Evolutionary conservation across 2,329 filamentous ascomycete species (phyloP), one percentile per base, ranked within the genome.

Genomic region (Celoporthe dispersa): DNA sequence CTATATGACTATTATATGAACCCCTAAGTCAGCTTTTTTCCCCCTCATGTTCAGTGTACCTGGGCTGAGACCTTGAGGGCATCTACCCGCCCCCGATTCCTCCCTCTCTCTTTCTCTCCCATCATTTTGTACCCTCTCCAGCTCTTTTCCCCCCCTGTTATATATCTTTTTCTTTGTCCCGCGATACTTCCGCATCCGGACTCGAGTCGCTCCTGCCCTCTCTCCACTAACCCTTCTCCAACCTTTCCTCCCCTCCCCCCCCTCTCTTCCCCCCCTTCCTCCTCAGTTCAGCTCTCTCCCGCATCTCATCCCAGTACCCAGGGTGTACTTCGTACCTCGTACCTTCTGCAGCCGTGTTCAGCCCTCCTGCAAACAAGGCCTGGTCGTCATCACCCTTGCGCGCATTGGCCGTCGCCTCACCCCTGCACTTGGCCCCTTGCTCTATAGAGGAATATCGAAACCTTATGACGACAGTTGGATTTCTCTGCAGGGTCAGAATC

Each of bases 401-500:
- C 28, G 53, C 53, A 57, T 31, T 57, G 53, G 53, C 25, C 51
- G 25, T 55, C 25, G 7, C 14, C 6, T 31, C 12, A 57, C 53
- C 53, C 53, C 53, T 57, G 53, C 28, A 19, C 53, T 33, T 6
- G 53, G 53, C 19, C 57, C 55, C 25, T 33, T 59, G 31, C 55
- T 28, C 31, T 59, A 28, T 37, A 37, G 33, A 19, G 33, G 31
- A 14, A 37, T 22, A 37, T 37, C 33, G 31, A 60, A n/a, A 14
- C 31, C 53, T 60, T 60, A 37, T 60, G 57, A 60, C 57, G 57
- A 60, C 57, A 60, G 57, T 11, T 37, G 31, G 31, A 31, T 35
- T 1, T 22, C 57, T 19, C 19, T 37, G 31, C 31, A 25, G 57
- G 31, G 31, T 59, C 55, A 12, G 28, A 59, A 59, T 60, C 53